Base-by-base conservation (phyloP, 495 filamentous ascomycete species). In the Stereocaulon alpinum region DNA sequence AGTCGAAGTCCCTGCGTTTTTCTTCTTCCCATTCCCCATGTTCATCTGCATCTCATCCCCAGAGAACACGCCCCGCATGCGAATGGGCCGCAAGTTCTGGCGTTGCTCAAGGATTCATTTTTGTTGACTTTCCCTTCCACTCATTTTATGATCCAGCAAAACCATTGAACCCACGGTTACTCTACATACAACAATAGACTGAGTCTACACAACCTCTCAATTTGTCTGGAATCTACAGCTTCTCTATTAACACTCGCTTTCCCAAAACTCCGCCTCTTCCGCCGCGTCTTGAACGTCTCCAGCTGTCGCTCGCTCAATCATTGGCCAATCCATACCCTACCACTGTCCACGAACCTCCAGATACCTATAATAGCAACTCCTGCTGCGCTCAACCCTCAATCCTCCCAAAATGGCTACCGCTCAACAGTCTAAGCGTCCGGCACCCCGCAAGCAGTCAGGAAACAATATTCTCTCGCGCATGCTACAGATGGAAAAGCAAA, bases 401-500 rank as follows among this genome's bases (percentile, higher is more conserved):
- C 15, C 20, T 20, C 32, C 40, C 12, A 18, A 43, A 0, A 59
- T 60, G 58, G 30, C 58, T 37, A 60, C 58, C 17, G 18, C 50
- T 47, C 58, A 32, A 45, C 49, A 44, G 22, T 40, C 29, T 20
- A 49, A 56, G 43, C 63, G 34, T 22, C 55, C 57, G 15, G 57
- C 60, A 59, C 50, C 56, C 22, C 61, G 61, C 32, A 42, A 22
- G 48, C 53, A 55, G 29, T 53, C 48, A 29, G 62, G 62, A 18
- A 63, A 63, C 27, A 60, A 66, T 27, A 61, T 66, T 30, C 58
- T 68, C 17, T 63, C 63, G 24, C 58, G 59, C 40, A 68, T 68
- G 66, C 58, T 68, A 14, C 66, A 66, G 57, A 56, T 68, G 55
- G 66, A 68, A 43, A 66, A 68, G 59, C 63, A 66, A 54, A 62